Base-by-base conservation (phyloP, 179 eudicot genomes). In the Beta corolliflora region DNA sequence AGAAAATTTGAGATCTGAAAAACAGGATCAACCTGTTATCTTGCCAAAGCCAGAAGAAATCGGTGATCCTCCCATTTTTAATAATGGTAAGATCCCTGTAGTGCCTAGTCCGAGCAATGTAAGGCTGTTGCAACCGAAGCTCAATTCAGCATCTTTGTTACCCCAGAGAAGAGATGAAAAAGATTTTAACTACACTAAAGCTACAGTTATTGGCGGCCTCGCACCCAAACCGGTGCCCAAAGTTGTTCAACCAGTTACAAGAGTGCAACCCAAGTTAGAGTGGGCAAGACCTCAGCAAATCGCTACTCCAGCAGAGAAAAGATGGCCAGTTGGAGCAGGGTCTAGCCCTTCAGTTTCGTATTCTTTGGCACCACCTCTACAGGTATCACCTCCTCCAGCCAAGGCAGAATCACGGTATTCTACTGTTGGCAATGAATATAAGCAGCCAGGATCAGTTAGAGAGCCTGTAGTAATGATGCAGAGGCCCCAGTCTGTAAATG, bases 401-500 rank as follows among this genome's bases (percentile, higher is more conserved):
- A 90, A 87, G 92, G 52, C 80, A 41, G 97, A 93, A 44, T n/a
- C 89, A 54, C 89, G 84, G 15, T 87, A 82, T 78, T 36, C 82
- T 29, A 72, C 87, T 48, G 78, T 77, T 64, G 91, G 85, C 36
- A 86, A 82, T 80, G 98, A 90, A 84, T 77, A 84, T 81, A 95
- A 92, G 90, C 95, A 92, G 80, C 86, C 86, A 55, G 96, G 93
- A 75, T 73, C 91, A 8, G 87, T 88, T 56, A 89, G 88, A 78
- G 99, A 92, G 81, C 98, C 97, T 45, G 90, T 95, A 69, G 83
- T 87, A 65, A 88, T 94, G 86, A 91, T 95, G 95, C 98, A 95
- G 85, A 86, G 96, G 71, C 91, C 94, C 8, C 93, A 88, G 86
- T 90, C 92, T 11, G 84, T 85, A 65, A 92, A 88, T 80, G 59